These are phyloP conservation scores for Peronospora belbahrii DNA, from an alignment of 352 stramenopile species.

Conservation along the genomic window DNA sequence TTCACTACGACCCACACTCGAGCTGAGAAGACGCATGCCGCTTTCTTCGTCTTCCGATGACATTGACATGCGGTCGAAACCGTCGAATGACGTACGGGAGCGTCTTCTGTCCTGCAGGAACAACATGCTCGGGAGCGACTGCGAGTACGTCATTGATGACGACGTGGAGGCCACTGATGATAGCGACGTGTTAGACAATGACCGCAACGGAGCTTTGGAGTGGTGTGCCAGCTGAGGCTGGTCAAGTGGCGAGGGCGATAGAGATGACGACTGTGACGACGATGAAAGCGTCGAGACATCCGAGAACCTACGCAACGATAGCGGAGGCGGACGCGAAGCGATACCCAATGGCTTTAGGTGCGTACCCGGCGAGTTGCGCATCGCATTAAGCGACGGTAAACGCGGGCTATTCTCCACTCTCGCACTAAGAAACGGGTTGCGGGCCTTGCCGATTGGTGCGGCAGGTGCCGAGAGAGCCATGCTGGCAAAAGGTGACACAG, in stretches of 20 bases:
- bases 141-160: constrained; percentile 48
- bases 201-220: constrained; percentile 16
- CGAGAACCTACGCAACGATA: constrained; percentile 53
- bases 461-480: constrained; percentile 61
- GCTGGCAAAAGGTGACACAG: constrained; percentile 61
- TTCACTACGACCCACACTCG: constrained; percentile 47
- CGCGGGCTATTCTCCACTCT: constrained; percentile 58
- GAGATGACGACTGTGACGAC: constrained; percentile 31
- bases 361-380: constrained; percentile 51
- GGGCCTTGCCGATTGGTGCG: constrained; percentile 37
- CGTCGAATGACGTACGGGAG: constrained; percentile 60
- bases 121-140: constrained; percentile 59
- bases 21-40: constrained; percentile 64
- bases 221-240: constrained; percentile 23
- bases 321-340: constrained; percentile 37
- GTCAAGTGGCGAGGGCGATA: constrained; percentile 31
- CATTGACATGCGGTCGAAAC: constrained; percentile 46
- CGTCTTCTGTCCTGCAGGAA: constrained; percentile 48
- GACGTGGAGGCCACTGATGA: constrained; percentile 24
- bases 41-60: constrained; percentile 68
- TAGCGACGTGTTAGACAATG: constrained; percentile 38
- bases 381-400: constrained; percentile 61
- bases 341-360: constrained; percentile 57
- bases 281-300: constrained; percentile 46
- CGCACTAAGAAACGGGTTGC: constrained; percentile 52